Evolutionary conservation across 2,329 filamentous ascomycete genomes (phyloP).

Genomic region (Chalaropsis thielavioides): DNA sequence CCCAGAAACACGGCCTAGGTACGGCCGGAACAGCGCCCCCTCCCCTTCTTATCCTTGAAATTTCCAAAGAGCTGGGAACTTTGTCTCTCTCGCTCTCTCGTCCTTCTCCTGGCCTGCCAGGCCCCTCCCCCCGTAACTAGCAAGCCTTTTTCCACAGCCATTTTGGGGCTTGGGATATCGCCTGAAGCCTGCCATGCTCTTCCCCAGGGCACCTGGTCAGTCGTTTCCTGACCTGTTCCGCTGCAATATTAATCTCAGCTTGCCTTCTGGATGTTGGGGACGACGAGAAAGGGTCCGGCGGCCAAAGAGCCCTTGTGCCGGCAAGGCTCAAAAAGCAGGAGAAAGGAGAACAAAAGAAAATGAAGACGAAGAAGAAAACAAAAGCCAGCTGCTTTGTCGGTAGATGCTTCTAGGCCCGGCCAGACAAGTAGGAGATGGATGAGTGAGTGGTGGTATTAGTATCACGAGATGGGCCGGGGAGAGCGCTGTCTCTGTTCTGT

Average conservation of each 20-base stretch:
- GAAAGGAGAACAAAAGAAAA: neutral
- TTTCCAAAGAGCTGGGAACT: neutral
- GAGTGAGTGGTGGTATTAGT: neutral
- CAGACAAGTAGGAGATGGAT: neutral
- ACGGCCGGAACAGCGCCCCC: neutral
- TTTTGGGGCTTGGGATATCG: neutral
- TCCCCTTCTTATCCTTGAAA: neutral
- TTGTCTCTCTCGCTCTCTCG: neutral
- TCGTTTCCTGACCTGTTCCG: neutral
- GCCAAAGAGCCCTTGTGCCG: neutral
- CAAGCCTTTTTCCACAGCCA: neutral
- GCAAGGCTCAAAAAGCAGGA: neutral
- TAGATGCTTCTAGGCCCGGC: neutral
- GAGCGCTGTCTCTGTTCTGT: neutral
- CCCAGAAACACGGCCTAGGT: slow-evolving; percentile 4
- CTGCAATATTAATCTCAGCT: neutral
- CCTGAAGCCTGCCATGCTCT: neutral
- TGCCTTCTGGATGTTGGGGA: neutral
- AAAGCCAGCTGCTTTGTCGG: neutral
- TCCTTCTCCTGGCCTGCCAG: neutral
- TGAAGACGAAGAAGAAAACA: neutral
- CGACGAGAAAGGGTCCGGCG: too few species aligned
- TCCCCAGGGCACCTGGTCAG: too few species aligned
- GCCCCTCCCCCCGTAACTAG: neutral
- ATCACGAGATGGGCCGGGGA: neutral